Conservation (phyloP, 331 rosid genomes). For the Rhamnella rubrinervis region DNA sequence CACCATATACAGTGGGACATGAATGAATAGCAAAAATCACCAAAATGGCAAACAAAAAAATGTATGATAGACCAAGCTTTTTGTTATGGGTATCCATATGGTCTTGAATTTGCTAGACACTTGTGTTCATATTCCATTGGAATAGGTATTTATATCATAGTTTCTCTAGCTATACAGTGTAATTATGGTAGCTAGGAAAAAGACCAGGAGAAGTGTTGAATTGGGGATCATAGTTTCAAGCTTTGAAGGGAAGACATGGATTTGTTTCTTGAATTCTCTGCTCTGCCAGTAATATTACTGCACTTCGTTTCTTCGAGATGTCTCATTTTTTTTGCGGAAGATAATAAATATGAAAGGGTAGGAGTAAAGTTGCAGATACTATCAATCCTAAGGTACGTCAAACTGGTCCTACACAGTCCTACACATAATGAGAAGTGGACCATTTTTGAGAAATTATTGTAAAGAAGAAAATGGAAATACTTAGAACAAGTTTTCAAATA, state of each 20-base stretch:
- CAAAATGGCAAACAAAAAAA: slow-evolving; percentile 38
- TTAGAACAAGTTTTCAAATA: no score
- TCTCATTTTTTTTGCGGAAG: background rate
- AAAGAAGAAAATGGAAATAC: background rate
- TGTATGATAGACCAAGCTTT: slow-evolving; percentile 8
- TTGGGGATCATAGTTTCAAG: slow-evolving; percentile 13
- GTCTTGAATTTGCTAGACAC: slow-evolving; percentile 18
- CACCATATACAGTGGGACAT: slow-evolving; percentile 26
- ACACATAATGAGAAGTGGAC: no score
- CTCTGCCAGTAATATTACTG: background rate
- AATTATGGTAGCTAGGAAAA: no score
- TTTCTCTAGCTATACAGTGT: no score
- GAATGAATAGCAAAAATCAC: slow-evolving; percentile 24
- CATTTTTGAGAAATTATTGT: background rate
- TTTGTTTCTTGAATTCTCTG: slow-evolving; percentile 7
- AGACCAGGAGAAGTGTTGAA: slow-evolving; percentile 14
- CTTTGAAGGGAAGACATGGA: slow-evolving; percentile 45
- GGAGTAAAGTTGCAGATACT: slow-evolving; percentile 67
- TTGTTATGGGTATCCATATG: slow-evolving; percentile 52
- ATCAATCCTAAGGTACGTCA: slow-evolving; percentile 41
- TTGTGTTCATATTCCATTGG: background rate
- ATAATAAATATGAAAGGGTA: slow-evolving; percentile 44
- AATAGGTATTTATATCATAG: slow-evolving; percentile 28
- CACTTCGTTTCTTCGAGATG: background rate
- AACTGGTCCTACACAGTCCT: slow-evolving; percentile 13